Base-by-base conservation (phyloP, 164 flowering plant species). In the Macadamia tetraphylla region DNA sequence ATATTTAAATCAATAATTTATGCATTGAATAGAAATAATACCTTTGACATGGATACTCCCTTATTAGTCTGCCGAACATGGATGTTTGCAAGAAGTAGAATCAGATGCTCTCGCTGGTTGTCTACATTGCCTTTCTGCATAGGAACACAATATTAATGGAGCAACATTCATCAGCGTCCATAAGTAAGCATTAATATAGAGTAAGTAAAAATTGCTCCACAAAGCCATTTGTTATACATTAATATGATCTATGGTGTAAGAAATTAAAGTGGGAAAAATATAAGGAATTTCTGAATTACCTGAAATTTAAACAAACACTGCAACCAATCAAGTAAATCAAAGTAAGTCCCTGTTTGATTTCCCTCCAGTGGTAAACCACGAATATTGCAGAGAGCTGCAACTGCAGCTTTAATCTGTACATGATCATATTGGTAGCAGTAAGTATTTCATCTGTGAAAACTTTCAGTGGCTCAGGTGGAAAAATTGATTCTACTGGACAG, bases 101-200 rank as follows among this genome's bases (percentile, higher is more conserved):
- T 81, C 48, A 94, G 84, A 92, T 94, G 98, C 77, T 94, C 99
- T 76, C 96, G 80, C 79, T 94, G 99, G 76, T 94, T 94, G 60
- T 82, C 83, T 3, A 86, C 86, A 78, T 94, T 94, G 55, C 90
- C 99, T 77, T 84, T 75, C 99, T 94, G 81, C 61, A 60, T 14
- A 71, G 18, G 65, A 55, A 67, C 15, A 67, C 15, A 60, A 7
- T 35, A 43, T 56, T 8, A 46, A 46, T 46, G 51, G 51, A 46
- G 51, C 51, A 8, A 11, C 13, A 46, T 46, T 46, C 0, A 1
- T 11, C 13, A 46, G 13, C 7, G 12, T 3, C 51, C 13, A 11
- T 11, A 46, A 35, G 7, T 46, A 46, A 1, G 2, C 51, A 35
- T 35, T 11, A 46, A 46, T 46, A 46, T 9, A 9, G 40, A 46